Conservation (phyloP, 2,329 filamentous ascomycete species). For the Fusarium palustre region DNA sequence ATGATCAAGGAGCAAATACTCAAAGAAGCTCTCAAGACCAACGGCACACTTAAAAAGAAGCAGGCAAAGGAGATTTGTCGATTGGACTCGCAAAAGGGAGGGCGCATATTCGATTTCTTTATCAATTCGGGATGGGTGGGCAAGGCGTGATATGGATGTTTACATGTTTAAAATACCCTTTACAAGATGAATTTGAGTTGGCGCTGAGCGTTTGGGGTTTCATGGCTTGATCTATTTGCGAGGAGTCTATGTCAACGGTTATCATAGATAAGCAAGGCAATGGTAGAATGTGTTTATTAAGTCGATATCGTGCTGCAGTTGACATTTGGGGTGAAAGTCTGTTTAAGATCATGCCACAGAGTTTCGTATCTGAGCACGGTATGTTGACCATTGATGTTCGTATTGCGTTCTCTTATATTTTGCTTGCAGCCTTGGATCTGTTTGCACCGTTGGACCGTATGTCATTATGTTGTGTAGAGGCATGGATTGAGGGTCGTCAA, state of each 20-base stretch:
- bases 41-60: conserved; percentile 93
- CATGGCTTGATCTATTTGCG: neutral
- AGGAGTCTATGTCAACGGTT: conserved; percentile 2
- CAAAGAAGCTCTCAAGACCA: conserved; percentile 88
- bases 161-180: conserved; percentile 44
- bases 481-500: too few species aligned
- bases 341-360: neutral
- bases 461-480: too few species aligned
- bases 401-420: too few species aligned
- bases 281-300: neutral
- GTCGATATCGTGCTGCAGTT: neutral
- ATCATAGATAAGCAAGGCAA: conserved; percentile 20
- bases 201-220: conserved; percentile 32
- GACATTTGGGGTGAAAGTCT: neutral
- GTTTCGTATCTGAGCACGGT: neutral
- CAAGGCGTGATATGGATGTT: conserved; percentile 69
- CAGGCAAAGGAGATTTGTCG: conserved; percentile 86
- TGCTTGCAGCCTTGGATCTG: too few species aligned
- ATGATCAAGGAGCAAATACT: conserved; percentile 95
- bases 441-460: too few species aligned
- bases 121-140: conserved; percentile 92
- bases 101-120: conserved; percentile 93
- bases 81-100: conserved; percentile 86
- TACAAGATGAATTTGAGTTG: conserved; percentile 29
- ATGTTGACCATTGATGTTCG: neutral